Evolutionary conservation across 2,329 filamentous ascomycete species (phyloP).

Genomic region (Colletotrichum sp.): DNA sequence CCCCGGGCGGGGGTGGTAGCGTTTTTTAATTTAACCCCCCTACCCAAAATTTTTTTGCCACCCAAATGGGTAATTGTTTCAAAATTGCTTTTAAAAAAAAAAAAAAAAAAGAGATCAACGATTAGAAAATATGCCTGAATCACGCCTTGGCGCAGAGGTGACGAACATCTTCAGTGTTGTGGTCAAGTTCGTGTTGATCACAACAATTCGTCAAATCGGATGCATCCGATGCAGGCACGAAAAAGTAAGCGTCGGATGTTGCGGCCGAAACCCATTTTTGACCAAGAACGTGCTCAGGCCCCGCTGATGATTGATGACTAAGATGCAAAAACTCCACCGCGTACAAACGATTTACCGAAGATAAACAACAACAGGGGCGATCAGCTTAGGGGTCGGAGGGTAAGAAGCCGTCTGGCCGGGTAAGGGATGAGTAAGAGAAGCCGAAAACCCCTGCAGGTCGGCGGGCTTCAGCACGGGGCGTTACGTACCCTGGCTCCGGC

Average conservation of each 20-base stretch:
- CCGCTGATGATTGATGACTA: background rate
- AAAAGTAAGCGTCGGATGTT: background rate
- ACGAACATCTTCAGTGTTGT: background rate
- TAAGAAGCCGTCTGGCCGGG: background rate
- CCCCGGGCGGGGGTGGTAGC: too few species aligned
- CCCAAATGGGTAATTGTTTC: too few species aligned
- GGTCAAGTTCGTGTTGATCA: background rate
- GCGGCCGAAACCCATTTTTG: background rate
- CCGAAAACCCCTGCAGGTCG: constrained; percentile 10
- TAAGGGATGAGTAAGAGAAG: constrained; percentile 1
- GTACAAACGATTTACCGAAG: background rate
- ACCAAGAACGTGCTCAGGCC: background rate
- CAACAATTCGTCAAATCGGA: background rate
- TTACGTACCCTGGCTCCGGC: background rate
- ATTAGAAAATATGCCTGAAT: too few species aligned
- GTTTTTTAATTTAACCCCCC: too few species aligned
- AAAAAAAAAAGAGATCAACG: too few species aligned
- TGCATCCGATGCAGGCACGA: background rate
- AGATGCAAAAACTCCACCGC: background rate
- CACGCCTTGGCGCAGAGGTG: background rate
- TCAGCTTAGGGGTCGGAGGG: background rate
- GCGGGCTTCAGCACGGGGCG: background rate
- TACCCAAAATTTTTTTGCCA: too few species aligned
- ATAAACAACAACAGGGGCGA: background rate
- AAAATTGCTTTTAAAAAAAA: too few species aligned